Evolutionary conservation across 331 rosid species (phyloP).

Genomic region (Telfairia occidentalis): DNA sequence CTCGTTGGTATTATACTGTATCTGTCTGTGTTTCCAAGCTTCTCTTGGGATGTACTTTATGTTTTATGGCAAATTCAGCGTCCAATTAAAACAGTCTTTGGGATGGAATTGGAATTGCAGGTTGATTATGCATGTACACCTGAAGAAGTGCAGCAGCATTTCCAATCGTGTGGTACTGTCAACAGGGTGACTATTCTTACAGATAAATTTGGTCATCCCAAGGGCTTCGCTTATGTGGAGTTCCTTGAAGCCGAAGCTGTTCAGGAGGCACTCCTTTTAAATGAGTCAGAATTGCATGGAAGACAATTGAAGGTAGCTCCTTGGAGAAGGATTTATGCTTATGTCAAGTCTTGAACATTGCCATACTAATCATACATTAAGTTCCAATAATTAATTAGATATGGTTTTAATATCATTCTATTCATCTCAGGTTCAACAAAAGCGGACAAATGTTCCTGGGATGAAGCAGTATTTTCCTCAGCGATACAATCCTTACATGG

Average conservation of each 20-base stretch:
- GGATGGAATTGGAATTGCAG: constrained; percentile 33
- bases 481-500: constrained; percentile 64
- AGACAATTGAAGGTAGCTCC: constrained; percentile 76
- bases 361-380: neutral
- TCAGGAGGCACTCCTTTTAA: constrained; percentile 77
- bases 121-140: constrained; percentile 99
- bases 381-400: neutral
- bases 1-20: neutral
- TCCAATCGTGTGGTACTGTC: constrained; percentile 91
- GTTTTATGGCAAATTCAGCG: neutral
- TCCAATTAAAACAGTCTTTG: constrained; percentile 12
- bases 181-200: constrained; percentile 95
- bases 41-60: neutral
- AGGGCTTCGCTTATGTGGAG: constrained; percentile 97
- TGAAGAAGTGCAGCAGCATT: constrained; percentile 99
- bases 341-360: neutral
- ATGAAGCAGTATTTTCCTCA: constrained; percentile 81
- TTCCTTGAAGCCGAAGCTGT: constrained; percentile 82
- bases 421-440: constrained; percentile 60
- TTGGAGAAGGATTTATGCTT: neutral
- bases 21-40: neutral
- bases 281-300: constrained; percentile 85
- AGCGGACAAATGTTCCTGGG: constrained; percentile 94
- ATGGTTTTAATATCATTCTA: constrained; percentile 2
- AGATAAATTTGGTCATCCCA: constrained; percentile 90